A percentile compares a stretch with the other conserved stretches of the same genome.
Conservation (phyloP, 2,329 filamentous ascomycete species). For the Cladophialophora psammophila region DNA sequence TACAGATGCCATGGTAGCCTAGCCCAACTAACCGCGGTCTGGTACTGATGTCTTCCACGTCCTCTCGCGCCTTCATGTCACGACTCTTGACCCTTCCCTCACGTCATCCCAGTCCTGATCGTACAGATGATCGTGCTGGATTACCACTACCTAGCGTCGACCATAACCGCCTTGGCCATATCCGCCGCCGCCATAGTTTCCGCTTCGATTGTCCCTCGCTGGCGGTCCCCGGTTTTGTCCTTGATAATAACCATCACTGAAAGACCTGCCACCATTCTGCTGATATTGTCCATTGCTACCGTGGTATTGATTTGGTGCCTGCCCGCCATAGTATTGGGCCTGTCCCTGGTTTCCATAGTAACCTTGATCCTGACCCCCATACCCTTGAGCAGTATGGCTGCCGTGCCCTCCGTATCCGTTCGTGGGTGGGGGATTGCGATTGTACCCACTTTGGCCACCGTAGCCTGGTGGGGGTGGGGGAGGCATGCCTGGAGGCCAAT, state of each 20-base stretch:
- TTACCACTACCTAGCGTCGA: constrained; percentile 19
- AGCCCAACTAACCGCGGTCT: not conserved
- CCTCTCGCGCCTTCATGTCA: not conserved
- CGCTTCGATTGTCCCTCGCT: constrained; percentile 27
- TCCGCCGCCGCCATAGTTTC: constrained; percentile 33
- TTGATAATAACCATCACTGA: constrained; percentile 31
- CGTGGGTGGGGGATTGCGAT: constrained; percentile 20
- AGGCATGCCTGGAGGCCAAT: constrained; percentile 1
- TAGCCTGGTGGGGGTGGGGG: constrained; percentile 40
- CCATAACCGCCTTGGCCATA: constrained; percentile 34
- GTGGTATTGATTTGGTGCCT: constrained; percentile 43
- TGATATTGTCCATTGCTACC: constrained; percentile 35
- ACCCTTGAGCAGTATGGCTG: constrained; percentile 41
- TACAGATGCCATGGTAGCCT: not conserved
- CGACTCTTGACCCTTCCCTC: not conserved
- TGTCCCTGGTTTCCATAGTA: constrained; percentile 40
- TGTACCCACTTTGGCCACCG: constrained; percentile 42
- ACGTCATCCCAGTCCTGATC: not conserved
- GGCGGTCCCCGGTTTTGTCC: constrained; percentile 30
- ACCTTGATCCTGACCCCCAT: constrained; percentile 36
- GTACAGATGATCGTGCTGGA: not conserved
- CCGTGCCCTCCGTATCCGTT: constrained; percentile 36
- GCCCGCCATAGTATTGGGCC: constrained; percentile 41
- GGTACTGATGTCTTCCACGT: not conserved
- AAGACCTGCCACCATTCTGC: constrained; percentile 33